Conservation (phyloP, 1,284 basidiomycete species). For the Fistulina hepatica region DNA sequence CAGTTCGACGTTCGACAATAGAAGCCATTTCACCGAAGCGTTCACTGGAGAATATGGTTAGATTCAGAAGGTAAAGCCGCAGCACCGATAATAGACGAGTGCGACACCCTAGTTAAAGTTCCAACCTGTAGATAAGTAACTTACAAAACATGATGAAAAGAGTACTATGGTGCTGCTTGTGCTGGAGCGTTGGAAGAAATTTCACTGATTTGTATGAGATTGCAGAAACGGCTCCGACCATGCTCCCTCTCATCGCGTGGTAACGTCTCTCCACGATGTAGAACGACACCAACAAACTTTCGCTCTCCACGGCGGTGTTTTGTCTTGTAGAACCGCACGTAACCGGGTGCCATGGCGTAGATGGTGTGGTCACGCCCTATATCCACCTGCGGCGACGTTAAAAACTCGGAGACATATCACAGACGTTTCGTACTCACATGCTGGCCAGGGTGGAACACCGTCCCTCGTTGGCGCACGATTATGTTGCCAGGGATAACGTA, state of each 20-base stretch:
- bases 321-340: conserved; percentile 82
- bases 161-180: no score
- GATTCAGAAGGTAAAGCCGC: no score
- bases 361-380: conserved; percentile 90
- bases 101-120: no score
- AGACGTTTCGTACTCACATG: conserved; percentile 47
- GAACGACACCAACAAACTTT: conserved; percentile 75
- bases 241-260: conserved; percentile 64
- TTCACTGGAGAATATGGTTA: no score
- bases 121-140: no score
- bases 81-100: no score
- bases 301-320: conserved; percentile 60
- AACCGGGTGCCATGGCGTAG: conserved; percentile 80
- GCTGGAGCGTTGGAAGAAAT: no score
- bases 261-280: conserved; percentile 68
- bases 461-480: conserved; percentile 85
- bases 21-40: no score
- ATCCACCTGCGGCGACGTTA: conserved; percentile 47
- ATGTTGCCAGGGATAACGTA: conserved; percentile 88
- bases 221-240: conserved; percentile 73
- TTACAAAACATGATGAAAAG: no score
- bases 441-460: conserved; percentile 83
- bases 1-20: no score
- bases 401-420: conserved; percentile 5
- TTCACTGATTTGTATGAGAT: conserved; percentile 59